phyloP scores from a whole-genome alignment of 2,329 filamentous ascomycete species.

The Leptoxyphium fumago region DNA sequence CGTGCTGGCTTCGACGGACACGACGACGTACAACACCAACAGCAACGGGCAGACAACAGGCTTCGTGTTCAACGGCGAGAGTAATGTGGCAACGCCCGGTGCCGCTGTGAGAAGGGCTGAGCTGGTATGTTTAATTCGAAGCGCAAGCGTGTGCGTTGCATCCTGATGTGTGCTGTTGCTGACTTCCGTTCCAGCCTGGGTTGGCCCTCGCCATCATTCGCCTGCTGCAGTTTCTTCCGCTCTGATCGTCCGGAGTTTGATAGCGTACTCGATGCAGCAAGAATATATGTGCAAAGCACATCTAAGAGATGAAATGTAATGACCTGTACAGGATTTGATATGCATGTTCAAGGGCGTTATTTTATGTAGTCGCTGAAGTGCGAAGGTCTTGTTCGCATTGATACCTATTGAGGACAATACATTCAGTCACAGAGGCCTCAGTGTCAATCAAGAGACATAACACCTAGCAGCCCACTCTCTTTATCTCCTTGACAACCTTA shows the following conservation, averaged over 20 bases:
- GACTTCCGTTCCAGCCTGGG: conserved; percentile 11
- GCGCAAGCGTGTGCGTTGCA: no score
- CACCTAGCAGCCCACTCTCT: no score
- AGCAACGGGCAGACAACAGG: conserved; percentile 6
- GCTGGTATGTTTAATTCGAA: conserved; percentile 13
- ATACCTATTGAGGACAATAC: no score
- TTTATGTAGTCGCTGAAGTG: no score
- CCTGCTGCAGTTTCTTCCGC: conserved; percentile 11
- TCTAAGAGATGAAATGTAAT: background rate
- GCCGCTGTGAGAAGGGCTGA: conserved; percentile 12
- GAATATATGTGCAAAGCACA: no score
- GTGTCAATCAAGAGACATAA: no score
- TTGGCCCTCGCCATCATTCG: conserved; percentile 12
- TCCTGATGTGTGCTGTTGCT: conserved; percentile 3
- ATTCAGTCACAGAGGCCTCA: no score
- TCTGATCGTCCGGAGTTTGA: conserved; percentile 5
- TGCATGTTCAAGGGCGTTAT: background rate
- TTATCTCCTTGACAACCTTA: no score
- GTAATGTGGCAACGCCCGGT: conserved; percentile 20
- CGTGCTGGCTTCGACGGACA: conserved; percentile 9
- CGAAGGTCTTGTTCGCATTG: background rate
- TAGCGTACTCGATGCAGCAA: no score
- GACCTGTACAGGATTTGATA: background rate
- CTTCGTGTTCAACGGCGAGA: conserved; percentile 17
- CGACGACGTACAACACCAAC: conserved; percentile 4